Conservation (phyloP, 441 rosid species). For the Pelargonium fulgidum region DNA sequence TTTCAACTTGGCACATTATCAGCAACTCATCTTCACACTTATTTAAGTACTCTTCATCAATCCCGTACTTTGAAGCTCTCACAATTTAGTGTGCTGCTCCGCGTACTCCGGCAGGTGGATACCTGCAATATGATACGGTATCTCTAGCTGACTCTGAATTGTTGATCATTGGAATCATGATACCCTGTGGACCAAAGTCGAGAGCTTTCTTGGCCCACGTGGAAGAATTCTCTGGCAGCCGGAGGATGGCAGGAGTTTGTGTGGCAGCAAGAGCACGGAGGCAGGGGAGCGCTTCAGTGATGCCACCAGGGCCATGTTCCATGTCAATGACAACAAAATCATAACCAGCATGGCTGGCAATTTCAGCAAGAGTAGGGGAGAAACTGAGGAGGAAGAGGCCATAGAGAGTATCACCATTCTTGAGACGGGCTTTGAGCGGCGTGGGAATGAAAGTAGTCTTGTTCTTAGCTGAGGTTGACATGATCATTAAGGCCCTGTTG, state of each 20-base stretch:
- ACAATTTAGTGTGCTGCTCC: slow-evolving; percentile 85
- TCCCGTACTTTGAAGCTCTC: slow-evolving; percentile 70
- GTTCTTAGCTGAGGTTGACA: too few relatives aligned
- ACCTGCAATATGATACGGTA: slow-evolving; percentile 78
- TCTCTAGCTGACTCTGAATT: slow-evolving; percentile 47
- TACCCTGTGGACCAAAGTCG: slow-evolving; percentile 82
- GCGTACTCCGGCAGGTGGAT: slow-evolving; percentile 70
- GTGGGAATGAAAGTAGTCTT: slow-evolving; percentile 4
- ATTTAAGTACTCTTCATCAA: slow-evolving; percentile 69
- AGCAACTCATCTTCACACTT: slow-evolving; percentile 60
- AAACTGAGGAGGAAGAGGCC: slow-evolving; percentile 76
- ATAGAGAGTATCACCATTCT: slow-evolving; percentile 62
- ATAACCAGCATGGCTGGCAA: slow-evolving; percentile 69
- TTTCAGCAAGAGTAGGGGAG: slow-evolving; percentile 86
- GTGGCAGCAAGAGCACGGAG: slow-evolving; percentile 56
- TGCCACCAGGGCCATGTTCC: slow-evolving; percentile 93
- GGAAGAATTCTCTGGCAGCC: slow-evolving; percentile 61
- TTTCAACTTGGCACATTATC: slow-evolving; percentile 90
- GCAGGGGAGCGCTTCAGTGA: slow-evolving; percentile 57
- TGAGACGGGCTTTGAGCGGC: slow-evolving; percentile 68
- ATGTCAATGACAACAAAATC: slow-evolving; percentile 87
- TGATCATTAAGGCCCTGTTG: too few relatives aligned
- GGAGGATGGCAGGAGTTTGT: slow-evolving; percentile 56
- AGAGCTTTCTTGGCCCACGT: slow-evolving; percentile 83
- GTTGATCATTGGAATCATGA: slow-evolving; percentile 94